Evolutionary conservation across 2,329 filamentous ascomycete genomes (phyloP).

Genomic region (Cordyceps javanica): DNA sequence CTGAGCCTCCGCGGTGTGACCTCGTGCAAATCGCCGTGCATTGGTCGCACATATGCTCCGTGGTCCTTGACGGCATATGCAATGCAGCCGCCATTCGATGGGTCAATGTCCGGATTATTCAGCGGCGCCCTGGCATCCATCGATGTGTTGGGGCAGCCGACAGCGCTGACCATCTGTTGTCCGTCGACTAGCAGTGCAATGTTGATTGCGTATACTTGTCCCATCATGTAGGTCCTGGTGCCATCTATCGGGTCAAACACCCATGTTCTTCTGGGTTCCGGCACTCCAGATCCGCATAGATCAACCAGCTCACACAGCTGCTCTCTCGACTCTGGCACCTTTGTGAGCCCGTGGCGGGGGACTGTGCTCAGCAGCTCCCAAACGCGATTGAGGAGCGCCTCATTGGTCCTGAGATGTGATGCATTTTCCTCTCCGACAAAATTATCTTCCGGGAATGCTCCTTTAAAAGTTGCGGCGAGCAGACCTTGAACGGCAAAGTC

Average conservation of each 20-base stretch:
- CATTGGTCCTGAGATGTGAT: constrained; percentile 37
- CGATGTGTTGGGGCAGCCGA: constrained; percentile 42
- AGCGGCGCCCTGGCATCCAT: constrained; percentile 33
- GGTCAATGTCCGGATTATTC: constrained; percentile 38
- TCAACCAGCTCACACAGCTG: constrained; percentile 49
- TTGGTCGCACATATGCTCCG: constrained; percentile 41
- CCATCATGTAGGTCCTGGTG: constrained; percentile 49
- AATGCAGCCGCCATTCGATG: constrained; percentile 39
- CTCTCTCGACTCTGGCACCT: constrained; percentile 32
- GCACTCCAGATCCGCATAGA: constrained; percentile 38
- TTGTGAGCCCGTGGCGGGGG: constrained; percentile 19
- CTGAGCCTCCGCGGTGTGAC: constrained; percentile 27
- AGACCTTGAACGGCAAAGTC: constrained; percentile 55
- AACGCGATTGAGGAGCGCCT: constrained; percentile 38
- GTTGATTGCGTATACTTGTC: constrained; percentile 53
- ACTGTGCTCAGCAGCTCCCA: constrained; percentile 35
- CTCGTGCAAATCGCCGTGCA: constrained; percentile 24
- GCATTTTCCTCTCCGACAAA: constrained; percentile 54
- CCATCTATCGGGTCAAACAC: constrained; percentile 57
- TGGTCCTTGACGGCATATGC: constrained; percentile 43
- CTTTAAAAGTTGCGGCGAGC: constrained; percentile 42
- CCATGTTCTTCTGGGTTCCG: constrained; percentile 39
- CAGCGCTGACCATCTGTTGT: constrained; percentile 42
- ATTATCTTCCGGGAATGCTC: constrained; percentile 43
- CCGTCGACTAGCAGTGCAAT: constrained; percentile 46